Evolutionary conservation across 805 yeast species (phyloP).

Genomic region (Vanderwaltozyma polyspora): DNA sequence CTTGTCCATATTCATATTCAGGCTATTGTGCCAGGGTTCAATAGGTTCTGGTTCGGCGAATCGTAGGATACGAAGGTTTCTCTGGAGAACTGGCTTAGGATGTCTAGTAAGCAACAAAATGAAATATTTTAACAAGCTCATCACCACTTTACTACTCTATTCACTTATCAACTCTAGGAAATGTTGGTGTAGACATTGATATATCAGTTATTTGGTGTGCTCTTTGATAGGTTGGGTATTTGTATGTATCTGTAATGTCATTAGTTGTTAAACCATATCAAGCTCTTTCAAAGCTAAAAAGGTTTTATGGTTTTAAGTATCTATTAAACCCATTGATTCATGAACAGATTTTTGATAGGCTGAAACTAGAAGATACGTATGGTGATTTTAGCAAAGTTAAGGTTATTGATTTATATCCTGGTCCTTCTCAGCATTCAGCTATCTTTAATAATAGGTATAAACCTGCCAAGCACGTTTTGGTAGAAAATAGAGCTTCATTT

Average conservation of each 20-base stretch:
- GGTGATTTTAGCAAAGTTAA: slow-evolving; percentile 31
- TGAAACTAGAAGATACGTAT: slow-evolving; percentile 31
- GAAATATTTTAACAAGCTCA: too few relatives aligned
- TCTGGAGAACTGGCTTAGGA: too few relatives aligned
- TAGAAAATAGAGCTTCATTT: slow-evolving; percentile 37
- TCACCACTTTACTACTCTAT: too few relatives aligned
- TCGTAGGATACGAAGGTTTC: too few relatives aligned
- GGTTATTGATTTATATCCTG: slow-evolving; percentile 51
- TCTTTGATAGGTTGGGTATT: too few relatives aligned
- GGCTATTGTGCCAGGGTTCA: too few relatives aligned
- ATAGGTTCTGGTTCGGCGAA: too few relatives aligned
- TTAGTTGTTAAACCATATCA: slow-evolving; percentile 6
- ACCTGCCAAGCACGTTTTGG: slow-evolving; percentile 53
- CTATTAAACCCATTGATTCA: slow-evolving; percentile 14
- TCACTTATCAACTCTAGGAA: too few relatives aligned
- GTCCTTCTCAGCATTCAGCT: slow-evolving; percentile 49
- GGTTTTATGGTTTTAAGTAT: slow-evolving; percentile 16
- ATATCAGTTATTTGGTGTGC: too few relatives aligned
- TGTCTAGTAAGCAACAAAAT: too few relatives aligned
- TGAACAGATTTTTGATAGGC: slow-evolving; percentile 34
- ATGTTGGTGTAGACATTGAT: too few relatives aligned
- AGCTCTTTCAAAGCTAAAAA: slow-evolving; percentile 10
- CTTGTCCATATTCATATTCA: too few relatives aligned
- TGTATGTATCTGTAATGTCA: slow-evolving; percentile 7
- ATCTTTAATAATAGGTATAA: slow-evolving; percentile 47